Evolutionary conservation across 2,329 filamentous ascomycete genomes (phyloP), one percentile per base, ranked within the genome.

Genomic region (Lecanicillium sp.): DNA sequence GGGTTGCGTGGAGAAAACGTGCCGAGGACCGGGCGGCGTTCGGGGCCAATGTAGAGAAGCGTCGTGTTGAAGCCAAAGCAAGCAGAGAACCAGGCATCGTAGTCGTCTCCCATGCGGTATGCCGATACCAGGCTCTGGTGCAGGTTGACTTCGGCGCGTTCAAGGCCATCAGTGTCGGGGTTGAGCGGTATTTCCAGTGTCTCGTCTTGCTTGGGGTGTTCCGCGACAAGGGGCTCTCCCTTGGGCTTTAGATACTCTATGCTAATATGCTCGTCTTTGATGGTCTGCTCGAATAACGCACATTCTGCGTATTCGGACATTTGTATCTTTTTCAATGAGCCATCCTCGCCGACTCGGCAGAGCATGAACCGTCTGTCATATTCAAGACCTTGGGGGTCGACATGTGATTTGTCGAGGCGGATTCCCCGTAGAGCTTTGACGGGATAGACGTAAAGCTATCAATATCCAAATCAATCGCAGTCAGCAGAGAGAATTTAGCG

Each of bases 291-390:
- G 52, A 87, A 86, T 4, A 85, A 69, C 12, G 70, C 68, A 61
- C 83, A 80, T 41, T 74, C 65, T 0, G 78, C 70, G 41, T 74
- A 70, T 19, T 63, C 44, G 1, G 69, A 57, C 22, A 85, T 62
- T 51, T 82, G 76, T 57, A 87, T 71, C 50, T 79, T 78, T 44
- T 64, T 58, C 19, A 74, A 51, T 27, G 56, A 50, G 19, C 54
- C 63, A 29, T 61, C 56, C 31, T 46, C 48, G 14, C 63, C 52
- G 45, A 73, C 63, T 48, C 72, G 73, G 44, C 77, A 70, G 4
- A 87, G 70, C 75, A 87, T 84, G 59, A 85, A 87, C 25, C 68
- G 67, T 9, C 83, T 73, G 60, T 88, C 83, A 53, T 83, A 63
- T 29, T 65, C 62, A 48, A 85, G 66, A 12, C 83, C 82, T 45